Evolutionary conservation across 495 filamentous ascomycete species (phyloP).

Genomic region (Aspergillus steynii): DNA sequence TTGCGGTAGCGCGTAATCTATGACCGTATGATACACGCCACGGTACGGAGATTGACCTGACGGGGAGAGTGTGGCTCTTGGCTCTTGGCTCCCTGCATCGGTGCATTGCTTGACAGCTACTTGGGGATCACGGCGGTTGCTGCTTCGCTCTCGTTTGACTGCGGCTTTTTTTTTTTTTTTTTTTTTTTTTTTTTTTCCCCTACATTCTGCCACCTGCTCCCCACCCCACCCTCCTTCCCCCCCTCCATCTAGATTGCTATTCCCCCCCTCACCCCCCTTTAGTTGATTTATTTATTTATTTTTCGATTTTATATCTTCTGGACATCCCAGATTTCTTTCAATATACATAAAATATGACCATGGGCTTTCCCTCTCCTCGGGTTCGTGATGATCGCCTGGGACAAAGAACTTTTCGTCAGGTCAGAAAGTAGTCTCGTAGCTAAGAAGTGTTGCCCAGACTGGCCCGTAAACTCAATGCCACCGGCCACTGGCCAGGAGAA

Average conservation of each 20-base stretch:
- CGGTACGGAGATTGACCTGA: too few species aligned
- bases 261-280: neutral
- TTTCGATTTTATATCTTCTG: neutral
- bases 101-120: too few species aligned
- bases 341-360: neutral
- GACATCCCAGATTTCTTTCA: neutral
- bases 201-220: too few species aligned
- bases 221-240: neutral
- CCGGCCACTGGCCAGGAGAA: neutral
- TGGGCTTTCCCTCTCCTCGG: neutral
- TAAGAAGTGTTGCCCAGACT: neutral
- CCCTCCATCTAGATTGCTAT: neutral
- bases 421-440: neutral
- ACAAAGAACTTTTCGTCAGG: neutral
- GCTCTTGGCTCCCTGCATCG: too few species aligned
- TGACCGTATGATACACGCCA: too few species aligned
- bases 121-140: too few species aligned
- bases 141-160: neutral
- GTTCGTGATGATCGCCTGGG: neutral
- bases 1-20: too few species aligned
- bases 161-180: neutral
- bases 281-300: slow-evolving; percentile 3
- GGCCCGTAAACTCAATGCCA: neutral
- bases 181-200: neutral
- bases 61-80: too few species aligned